Conservation (phyloP, 1,284 basidiomycete species). For the Baeospora myosura region DNA sequence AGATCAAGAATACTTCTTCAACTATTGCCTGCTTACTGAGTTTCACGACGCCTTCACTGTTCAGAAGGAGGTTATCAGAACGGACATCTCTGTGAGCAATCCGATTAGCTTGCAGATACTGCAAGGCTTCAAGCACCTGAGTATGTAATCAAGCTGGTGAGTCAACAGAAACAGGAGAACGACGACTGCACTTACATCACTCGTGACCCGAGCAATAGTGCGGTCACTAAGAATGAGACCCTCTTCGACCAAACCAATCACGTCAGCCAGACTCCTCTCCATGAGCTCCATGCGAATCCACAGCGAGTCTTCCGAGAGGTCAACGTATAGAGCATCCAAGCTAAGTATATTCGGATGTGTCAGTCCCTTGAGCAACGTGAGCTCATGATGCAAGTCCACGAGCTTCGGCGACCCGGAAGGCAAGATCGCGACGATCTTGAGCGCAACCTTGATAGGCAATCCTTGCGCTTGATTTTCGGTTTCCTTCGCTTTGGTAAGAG, state of each 20-base stretch:
- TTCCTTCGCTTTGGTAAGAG: slow-evolving; percentile 28
- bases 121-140: slow-evolving; percentile 61
- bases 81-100: slow-evolving; percentile 75
- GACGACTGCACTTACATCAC: slow-evolving; percentile 62
- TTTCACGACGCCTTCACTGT: slow-evolving; percentile 59
- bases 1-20: slow-evolving; percentile 3
- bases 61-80: slow-evolving; percentile 71
- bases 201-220: slow-evolving; percentile 61
- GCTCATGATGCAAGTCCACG: slow-evolving; percentile 50
- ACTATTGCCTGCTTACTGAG: slow-evolving; percentile 46
- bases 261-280: slow-evolving; percentile 75
- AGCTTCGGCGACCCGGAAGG: slow-evolving; percentile 57
- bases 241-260: slow-evolving; percentile 52
- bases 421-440: slow-evolving; percentile 61
- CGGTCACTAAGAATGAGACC: slow-evolving; percentile 58
- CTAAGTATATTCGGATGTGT: slow-evolving; percentile 54
- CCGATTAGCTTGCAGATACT: slow-evolving; percentile 50
- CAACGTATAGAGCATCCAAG: slow-evolving; percentile 64
- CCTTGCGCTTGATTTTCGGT: slow-evolving; percentile 24
- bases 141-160: too few species aligned
- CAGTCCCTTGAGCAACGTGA: slow-evolving; percentile 47
- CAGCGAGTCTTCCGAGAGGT: slow-evolving; percentile 54
- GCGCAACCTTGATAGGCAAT: slow-evolving; percentile 48
- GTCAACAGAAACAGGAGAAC: too few species aligned
- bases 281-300: slow-evolving; percentile 84